phyloP scores from a whole-genome alignment of 2,329 filamentous ascomycete species.

The Claviceps sp. region DNA sequence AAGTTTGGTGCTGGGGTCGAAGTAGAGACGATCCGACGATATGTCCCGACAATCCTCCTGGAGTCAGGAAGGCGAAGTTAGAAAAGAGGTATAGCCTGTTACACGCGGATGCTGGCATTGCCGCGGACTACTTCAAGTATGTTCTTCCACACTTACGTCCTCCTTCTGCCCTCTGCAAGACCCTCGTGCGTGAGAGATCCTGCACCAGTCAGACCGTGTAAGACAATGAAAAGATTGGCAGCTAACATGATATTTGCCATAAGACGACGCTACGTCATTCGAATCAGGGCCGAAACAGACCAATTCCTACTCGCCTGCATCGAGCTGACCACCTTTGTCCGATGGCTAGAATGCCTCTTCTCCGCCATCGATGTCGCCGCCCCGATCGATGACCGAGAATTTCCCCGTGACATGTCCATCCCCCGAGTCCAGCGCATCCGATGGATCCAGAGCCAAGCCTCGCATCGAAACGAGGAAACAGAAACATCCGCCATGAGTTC shows the following conservation, averaged over 20 bases:
- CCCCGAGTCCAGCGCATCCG: slow-evolving; percentile 41
- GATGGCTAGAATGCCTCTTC: slow-evolving; percentile 55
- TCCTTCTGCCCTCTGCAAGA: too few species aligned
- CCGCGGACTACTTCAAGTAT: slow-evolving; percentile 57
- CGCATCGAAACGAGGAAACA: slow-evolving; percentile 5
- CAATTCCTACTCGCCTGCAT: slow-evolving; percentile 58
- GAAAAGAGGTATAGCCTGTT: slow-evolving; percentile 58
- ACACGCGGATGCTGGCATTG: slow-evolving; percentile 63
- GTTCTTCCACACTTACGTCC: slow-evolving; percentile 13
- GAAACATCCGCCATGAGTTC: neutral
- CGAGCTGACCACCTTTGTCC: slow-evolving; percentile 50
- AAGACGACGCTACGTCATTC: slow-evolving; percentile 44
- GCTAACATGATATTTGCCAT: neutral
- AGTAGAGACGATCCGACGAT: slow-evolving; percentile 34
- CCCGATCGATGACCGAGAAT: slow-evolving; percentile 56
- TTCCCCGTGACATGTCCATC: slow-evolving; percentile 48
- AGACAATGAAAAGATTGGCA: neutral
- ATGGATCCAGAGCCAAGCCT: slow-evolving; percentile 30
- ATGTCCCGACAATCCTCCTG: slow-evolving; percentile 36
- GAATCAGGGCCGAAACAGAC: slow-evolving; percentile 59
- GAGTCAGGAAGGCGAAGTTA: slow-evolving; percentile 39
- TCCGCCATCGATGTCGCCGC: slow-evolving; percentile 61
- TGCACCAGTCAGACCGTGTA: too few species aligned
- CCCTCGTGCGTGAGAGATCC: too few species aligned
- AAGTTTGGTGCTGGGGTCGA: slow-evolving; percentile 37